Percentiles rank a stretch among this genome's conserved stretches.
Evolutionary conservation across 1,284 basidiomycete genomes (phyloP).

Genomic region (Thecaphora thlaspeos): DNA sequence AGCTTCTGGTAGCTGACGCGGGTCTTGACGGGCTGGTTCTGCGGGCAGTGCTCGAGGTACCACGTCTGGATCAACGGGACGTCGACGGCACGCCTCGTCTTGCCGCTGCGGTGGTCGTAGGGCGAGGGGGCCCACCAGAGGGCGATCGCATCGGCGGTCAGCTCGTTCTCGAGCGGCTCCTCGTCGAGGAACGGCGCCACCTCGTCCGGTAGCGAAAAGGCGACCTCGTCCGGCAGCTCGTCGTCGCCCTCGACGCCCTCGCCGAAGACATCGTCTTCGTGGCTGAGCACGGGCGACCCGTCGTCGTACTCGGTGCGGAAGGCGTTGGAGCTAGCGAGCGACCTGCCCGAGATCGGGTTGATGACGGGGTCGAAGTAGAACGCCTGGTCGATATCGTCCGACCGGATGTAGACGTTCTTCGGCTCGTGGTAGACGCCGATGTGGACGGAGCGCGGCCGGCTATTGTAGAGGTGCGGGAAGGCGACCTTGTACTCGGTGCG

Average conservation of each 20-base stretch:
- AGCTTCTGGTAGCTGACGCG: conserved; percentile 99
- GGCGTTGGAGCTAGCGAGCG: conserved; percentile 31
- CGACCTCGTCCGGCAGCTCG: conserved; percentile 65
- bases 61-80: conserved; percentile 94
- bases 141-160: conserved; percentile 93
- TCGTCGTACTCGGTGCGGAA: conserved; percentile 48
- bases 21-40: conserved; percentile 93
- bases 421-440: conserved; percentile 89
- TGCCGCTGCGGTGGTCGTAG: conserved; percentile 86
- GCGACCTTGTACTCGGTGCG: conserved; percentile 99
- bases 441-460: conserved; percentile 88
- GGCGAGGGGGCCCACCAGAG: conserved; percentile 99
- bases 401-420: conserved; percentile 97
- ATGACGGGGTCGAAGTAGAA: conserved; percentile 99
- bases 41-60: conserved; percentile 92
- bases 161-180: conserved; percentile 79
- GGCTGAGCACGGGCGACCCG: conserved; percentile 64
- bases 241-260: conserved; percentile 69
- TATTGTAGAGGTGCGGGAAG: conserved; percentile 99
- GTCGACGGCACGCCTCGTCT: conserved; percentile 90
- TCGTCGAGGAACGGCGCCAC: conserved; percentile 80
- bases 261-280: conserved; percentile 88
- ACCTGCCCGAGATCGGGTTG: conserved; percentile 63
- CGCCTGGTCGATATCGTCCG: conserved; percentile 98
- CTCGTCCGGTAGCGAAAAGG: conserved; percentile 81